These are phyloP conservation scores for Aureobasidium sp. DNA, from an alignment of 2,329 filamentous ascomycete genomes.

Conservation along the genomic window DNA sequence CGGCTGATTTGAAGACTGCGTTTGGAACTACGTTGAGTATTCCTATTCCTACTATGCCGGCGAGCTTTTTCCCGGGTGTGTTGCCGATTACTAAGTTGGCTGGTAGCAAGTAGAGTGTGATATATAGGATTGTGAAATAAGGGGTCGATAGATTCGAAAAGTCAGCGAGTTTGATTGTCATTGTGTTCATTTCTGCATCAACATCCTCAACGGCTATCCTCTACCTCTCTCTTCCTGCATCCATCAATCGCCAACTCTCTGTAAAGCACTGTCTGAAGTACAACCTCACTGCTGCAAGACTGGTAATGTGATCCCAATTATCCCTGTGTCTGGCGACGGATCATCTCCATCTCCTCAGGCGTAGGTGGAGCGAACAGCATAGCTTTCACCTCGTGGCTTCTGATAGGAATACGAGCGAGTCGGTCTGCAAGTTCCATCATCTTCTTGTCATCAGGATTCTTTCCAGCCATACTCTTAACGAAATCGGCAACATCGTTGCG, in stretches of 20 bases:
- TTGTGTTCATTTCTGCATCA: too few species aligned
- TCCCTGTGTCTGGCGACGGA: background rate
- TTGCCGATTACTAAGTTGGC: conserved; percentile 3
- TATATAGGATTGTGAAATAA: too few species aligned
- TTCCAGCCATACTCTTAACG: background rate
- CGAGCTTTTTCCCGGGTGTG: conserved; percentile 31
- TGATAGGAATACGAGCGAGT: background rate
- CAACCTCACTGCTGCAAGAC: too few species aligned
- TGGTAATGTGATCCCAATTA: background rate
- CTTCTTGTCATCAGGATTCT: background rate
- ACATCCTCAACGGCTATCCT: too few species aligned
- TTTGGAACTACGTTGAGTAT: conserved; percentile 29
- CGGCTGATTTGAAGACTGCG: conserved; percentile 21
- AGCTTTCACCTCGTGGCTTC: background rate
- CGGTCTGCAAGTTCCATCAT: background rate
- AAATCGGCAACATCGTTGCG: background rate
- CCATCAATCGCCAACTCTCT: too few species aligned
- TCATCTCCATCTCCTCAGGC: background rate
- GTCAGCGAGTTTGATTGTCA: too few species aligned
- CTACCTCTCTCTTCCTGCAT: too few species aligned
- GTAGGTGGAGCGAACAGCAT: background rate
- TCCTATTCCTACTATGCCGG: conserved; percentile 33
- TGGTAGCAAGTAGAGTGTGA: conserved; percentile 1
- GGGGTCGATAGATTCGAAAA: too few species aligned
- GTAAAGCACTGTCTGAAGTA: too few species aligned